Evolutionary conservation across 345 rosid genomes (phyloP), one percentile per base, ranked within the genome.

Genomic region (Anacardium occidentale): DNA sequence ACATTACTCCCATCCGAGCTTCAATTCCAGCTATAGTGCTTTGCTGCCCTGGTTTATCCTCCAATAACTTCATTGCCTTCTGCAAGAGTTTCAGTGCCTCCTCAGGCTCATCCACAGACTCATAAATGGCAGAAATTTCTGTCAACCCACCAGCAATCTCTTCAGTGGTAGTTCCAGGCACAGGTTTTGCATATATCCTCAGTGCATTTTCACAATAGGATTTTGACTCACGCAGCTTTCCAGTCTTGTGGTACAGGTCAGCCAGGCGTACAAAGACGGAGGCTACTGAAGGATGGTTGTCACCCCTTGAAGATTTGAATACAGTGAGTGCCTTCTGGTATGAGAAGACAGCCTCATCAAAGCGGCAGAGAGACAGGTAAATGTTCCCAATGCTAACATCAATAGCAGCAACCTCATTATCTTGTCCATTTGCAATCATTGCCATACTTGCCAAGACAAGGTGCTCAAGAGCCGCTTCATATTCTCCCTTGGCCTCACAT

Each of bases 401-500:
- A 17, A 95, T 93, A 7, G 99, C 87, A 22, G 98, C 99, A 69
- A 95, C 98, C 81, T 92, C 99, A 1, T 78, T 86, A 71, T 91
- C 99, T 74, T 93, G 99, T 54, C 91, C 98, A 51, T 84, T 90
- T 0, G 99, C 96, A 69, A 91, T 91, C 99, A 93, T 96, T 12
- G 98, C 97, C 99, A 96, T 96, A 80, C 99, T 96, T 32, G 99
- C 95, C 48, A 96, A 94, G 55, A 96, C 99, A 72, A 96, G 98
- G 55, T 93, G 97, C 83, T 96, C 99, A 0, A 96, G 96, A n/a
- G 98, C 95, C 10, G 87, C 76, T 75, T 93, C 99, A 34, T 86
- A 93, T 68, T 96, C 97, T 77, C 97, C 97, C 79, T 91, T 91
- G 15, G 99, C 99, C 88, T 96, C 99, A 0, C 83, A 91, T 53